Evolutionary conservation across 1,139 yeast genomes (phyloP).

Genomic region (Hansenula lynferdii): DNA sequence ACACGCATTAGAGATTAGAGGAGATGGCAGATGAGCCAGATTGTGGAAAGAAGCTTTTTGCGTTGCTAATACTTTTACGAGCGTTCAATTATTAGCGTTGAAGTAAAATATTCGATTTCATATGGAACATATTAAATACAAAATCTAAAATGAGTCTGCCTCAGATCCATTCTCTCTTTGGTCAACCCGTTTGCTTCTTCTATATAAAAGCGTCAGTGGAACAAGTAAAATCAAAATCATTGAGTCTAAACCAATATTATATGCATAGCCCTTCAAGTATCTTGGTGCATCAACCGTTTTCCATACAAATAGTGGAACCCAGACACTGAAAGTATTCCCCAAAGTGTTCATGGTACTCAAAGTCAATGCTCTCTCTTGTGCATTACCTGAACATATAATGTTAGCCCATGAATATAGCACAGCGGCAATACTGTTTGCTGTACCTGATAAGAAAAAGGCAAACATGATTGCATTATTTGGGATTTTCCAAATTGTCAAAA

Average conservation of each 20-base stretch:
- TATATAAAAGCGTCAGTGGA: slow-evolving; percentile 5
- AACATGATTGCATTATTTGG: slow-evolving; percentile 27
- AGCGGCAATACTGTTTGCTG: slow-evolving; percentile 31
- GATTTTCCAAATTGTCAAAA: slow-evolving; percentile 18
- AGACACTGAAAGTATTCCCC: slow-evolving; percentile 47
- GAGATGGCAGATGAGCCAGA: too few species aligned
- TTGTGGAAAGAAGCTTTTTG: too few species aligned
- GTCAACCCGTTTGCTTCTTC: slow-evolving; percentile 2
- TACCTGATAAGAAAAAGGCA: slow-evolving; percentile 30
- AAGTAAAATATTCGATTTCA: too few species aligned
- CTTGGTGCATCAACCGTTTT: slow-evolving; percentile 51
- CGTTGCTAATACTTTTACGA: too few species aligned
- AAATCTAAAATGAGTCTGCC: too few species aligned
- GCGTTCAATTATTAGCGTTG: too few species aligned
- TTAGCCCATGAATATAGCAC: slow-evolving; percentile 32
- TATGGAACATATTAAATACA: too few species aligned
- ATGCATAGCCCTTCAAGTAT: slow-evolving; percentile 46
- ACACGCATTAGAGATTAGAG: too few species aligned
- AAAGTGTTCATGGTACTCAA: slow-evolving; percentile 34
- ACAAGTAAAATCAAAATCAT: slow-evolving; percentile 9
- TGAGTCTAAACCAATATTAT: slow-evolving; percentile 26
- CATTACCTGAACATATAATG: slow-evolving; percentile 30
- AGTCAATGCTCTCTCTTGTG: slow-evolving; percentile 30
- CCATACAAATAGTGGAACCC: slow-evolving; percentile 45
- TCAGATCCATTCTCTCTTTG: too few species aligned